Percentiles rank a stretch among this genome's conserved stretches.
Conservation (phyloP, 1,284 basidiomycete species). For the Vanrija sp. region DNA sequence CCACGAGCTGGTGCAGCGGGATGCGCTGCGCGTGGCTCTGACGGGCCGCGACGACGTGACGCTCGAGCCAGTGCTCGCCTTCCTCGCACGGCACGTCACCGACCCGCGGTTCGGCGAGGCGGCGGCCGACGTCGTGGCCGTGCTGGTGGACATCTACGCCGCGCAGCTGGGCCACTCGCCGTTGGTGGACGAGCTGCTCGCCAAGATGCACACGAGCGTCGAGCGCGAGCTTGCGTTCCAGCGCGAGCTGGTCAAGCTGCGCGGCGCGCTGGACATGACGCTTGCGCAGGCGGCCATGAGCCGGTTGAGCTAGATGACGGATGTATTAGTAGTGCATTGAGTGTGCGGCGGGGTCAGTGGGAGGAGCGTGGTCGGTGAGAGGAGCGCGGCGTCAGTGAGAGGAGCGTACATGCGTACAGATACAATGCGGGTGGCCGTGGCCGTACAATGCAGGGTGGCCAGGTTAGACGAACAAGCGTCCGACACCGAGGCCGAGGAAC, state of each 20-base stretch:
- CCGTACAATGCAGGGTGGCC: too few relatives aligned
- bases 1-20: slow-evolving; percentile 87
- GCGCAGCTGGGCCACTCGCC: slow-evolving; percentile 89
- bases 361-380: too few relatives aligned
- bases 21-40: slow-evolving; percentile 81
- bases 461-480: slow-evolving; percentile 1
- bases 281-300: slow-evolving; percentile 54
- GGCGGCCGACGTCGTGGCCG: slow-evolving; percentile 73
- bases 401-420: too few relatives aligned
- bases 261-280: slow-evolving; percentile 91
- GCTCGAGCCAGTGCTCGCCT: slow-evolving; percentile 80
- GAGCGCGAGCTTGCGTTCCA: slow-evolving; percentile 86
- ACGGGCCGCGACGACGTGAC: slow-evolving; percentile 89
- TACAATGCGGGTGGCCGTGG: too few relatives aligned
- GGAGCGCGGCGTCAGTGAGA: too few relatives aligned
- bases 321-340: slow-evolving; percentile 1
- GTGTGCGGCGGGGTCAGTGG: too few relatives aligned
- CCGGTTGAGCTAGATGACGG: slow-evolving; percentile 6
- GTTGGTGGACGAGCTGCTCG: slow-evolving; percentile 81
- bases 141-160: slow-evolving; percentile 89
- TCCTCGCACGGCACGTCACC: slow-evolving; percentile 78
- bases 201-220: slow-evolving; percentile 77
- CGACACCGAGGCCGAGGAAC: slow-evolving; percentile 5
- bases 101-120: slow-evolving; percentile 89
- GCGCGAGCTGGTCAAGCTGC: slow-evolving; percentile 73